Percentiles rank a stretch among this genome's conserved stretches.
These are phyloP conservation scores for Zangia roseola DNA, from an alignment of 768 basidiomycete species.

Conservation along the genomic window DNA sequence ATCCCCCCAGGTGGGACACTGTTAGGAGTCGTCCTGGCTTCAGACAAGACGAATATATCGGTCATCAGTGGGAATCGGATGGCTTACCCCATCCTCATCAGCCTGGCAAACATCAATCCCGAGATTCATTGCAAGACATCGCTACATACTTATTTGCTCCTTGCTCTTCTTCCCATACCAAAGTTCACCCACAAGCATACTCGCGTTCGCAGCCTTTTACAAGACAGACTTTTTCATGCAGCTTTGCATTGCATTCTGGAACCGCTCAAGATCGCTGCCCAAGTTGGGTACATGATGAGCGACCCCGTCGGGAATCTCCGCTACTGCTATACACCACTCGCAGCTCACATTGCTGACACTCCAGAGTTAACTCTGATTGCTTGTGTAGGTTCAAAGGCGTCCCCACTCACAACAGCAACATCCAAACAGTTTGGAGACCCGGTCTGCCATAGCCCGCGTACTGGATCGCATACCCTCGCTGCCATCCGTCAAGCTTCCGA, in stretches of 20 bases:
- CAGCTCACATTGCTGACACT: conserved; percentile 32
- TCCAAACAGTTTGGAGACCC: conserved; percentile 31
- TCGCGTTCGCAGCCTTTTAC: conserved; percentile 13
- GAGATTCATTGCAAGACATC: neutral
- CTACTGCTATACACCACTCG: conserved; percentile 29
- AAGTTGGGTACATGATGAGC: conserved; percentile 26
- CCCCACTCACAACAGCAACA: conserved; percentile 23
- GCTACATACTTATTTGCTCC: conserved; percentile 10
- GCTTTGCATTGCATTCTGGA: conserved; percentile 31
- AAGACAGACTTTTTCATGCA: conserved; percentile 26
- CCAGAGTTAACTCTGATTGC: conserved; percentile 30
- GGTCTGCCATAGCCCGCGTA: conserved; percentile 26
- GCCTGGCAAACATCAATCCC: neutral
- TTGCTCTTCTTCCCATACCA: conserved; percentile 14
- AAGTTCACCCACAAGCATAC: conserved; percentile 14
- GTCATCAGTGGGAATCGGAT: conserved; percentile 10
- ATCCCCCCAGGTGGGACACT: conserved; percentile 1
- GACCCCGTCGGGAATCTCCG: conserved; percentile 19
- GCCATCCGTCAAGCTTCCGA: conserved; percentile 4
- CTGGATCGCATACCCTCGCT: conserved; percentile 20
- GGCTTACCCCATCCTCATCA: neutral
- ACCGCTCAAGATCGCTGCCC: conserved; percentile 1
- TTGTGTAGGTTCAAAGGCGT: conserved; percentile 2
- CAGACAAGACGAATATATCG: conserved; percentile 9
- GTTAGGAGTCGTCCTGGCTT: conserved; percentile 1